Evolutionary conservation across 2,329 filamentous ascomycete genomes (phyloP).

Genomic region (Berkeleyomyces basicola): DNA sequence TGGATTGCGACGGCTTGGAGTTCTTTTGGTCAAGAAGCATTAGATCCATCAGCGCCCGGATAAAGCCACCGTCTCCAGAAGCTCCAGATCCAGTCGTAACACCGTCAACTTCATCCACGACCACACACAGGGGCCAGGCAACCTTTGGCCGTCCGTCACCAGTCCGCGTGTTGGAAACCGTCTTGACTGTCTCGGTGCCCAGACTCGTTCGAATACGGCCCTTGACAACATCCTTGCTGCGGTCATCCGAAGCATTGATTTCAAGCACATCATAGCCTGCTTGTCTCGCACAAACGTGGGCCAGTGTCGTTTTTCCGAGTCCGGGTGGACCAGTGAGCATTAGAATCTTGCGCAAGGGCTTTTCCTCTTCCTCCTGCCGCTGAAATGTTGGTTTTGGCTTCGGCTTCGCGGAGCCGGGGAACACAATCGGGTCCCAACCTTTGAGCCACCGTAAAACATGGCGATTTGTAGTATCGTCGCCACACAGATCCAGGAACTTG

Average conservation of each 20-base stretch:
- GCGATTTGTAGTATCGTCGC: constrained; percentile 86
- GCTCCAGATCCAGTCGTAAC: constrained; percentile 65
- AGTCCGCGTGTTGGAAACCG: constrained; percentile 36
- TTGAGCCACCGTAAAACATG: constrained; percentile 87
- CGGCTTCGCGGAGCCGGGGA: constrained; percentile 53
- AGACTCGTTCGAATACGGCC: constrained; percentile 81
- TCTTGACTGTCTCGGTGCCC: constrained; percentile 84
- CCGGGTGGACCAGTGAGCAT: constrained; percentile 84
- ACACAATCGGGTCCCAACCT: constrained; percentile 82
- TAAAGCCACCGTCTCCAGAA: constrained; percentile 80
- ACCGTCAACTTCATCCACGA: constrained; percentile 94
- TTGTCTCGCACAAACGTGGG: constrained; percentile 88
- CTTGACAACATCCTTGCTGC: constrained; percentile 77
- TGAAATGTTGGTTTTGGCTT: constrained; percentile 26
- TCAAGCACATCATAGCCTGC: constrained; percentile 94
- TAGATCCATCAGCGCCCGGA: constrained; percentile 86
- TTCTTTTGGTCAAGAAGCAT: constrained; percentile 79
- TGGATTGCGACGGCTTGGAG: constrained; percentile 18
- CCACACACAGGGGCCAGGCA: constrained; percentile 77
- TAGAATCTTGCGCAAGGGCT: constrained; percentile 69
- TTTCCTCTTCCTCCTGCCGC: constrained; percentile 41
- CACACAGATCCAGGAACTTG: constrained; percentile 83
- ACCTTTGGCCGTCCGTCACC: constrained; percentile 25
- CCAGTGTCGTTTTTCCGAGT: constrained; percentile 86
- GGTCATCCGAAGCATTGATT: constrained; percentile 94